Evolutionary conservation across 2,329 filamentous ascomycete genomes (phyloP), one percentile per base, ranked within the genome.

Genomic region (Colletotrichum spinosum): DNA sequence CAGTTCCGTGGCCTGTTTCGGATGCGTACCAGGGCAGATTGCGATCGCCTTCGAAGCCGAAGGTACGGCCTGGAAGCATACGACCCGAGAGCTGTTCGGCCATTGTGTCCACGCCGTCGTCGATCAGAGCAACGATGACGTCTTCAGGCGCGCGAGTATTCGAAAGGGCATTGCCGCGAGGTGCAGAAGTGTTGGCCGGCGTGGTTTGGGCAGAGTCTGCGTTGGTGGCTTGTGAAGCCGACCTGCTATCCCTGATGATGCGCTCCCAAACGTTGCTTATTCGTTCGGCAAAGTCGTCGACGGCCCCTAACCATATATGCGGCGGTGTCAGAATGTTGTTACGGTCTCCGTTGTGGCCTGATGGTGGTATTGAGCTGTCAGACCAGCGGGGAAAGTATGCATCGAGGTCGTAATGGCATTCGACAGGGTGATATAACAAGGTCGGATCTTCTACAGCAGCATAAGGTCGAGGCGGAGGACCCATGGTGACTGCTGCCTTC

Each of bases 111-210:
- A 80, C 72, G 4, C 78, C 78, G 41, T 80, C 77, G 55, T 81
- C 78, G 41, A 80, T 79, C 3, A 80, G 68, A 2, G 77, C 79
- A 8, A 80, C 68, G 15, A 70, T 73, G 60, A 77, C 70, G 4
- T 68, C 51, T 12, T 52, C 44, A 13, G 53, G 41, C 41, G 5
- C 42, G 11, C 15, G 53, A n/a, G 10, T 35, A 4, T 13, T 8
- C 45, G 42, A 15, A 8, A n/a, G 13, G 6, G 11, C 35, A 6
- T 11, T 13, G 46, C 25, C 25, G 25, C 17, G 46, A 25, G 48
- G 17, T n/a, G 53, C 53, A 10, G 53, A 55, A 11, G 53, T 46
- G 53, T 55, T 48, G 9, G 53, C 34, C 33, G 10, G 1, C 34
- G 53, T 8, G 11, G 52, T 11, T 39, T 25, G 10, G 15, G 4